phyloP scores from a whole-genome alignment of 441 rosid genomes.

The Jatropha multifida region DNA sequence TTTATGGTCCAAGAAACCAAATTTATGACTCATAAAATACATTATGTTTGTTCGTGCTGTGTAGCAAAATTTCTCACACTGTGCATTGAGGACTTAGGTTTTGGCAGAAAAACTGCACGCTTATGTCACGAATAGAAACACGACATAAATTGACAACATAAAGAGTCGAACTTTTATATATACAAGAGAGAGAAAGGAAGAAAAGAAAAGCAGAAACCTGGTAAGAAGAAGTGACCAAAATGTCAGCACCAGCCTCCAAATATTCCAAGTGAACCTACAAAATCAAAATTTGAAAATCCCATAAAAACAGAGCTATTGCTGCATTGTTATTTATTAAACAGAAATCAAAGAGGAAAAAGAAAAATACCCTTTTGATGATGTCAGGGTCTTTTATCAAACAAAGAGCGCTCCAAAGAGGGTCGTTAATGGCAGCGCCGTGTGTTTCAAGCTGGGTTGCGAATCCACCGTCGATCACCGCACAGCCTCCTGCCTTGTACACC shows the following conservation, averaged over 20 bases:
- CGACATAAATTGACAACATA: neutral
- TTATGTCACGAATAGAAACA: neutral
- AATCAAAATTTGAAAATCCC: neutral
- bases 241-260: slow-evolving; percentile 92
- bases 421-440: slow-evolving; percentile 83
- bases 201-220: slow-evolving; percentile 50
- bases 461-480: slow-evolving; percentile 89
- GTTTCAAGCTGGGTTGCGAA: slow-evolving; percentile 87
- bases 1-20: neutral
- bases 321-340: neutral
- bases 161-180: neutral
- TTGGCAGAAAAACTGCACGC: neutral
- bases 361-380: slow-evolving; percentile 57
- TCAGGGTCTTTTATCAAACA: slow-evolving; percentile 70
- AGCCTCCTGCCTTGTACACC: slow-evolving; percentile 69
- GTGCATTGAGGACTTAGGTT: neutral
- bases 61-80: neutral
- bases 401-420: slow-evolving; percentile 91
- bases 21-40: neutral
- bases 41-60: neutral
- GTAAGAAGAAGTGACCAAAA: slow-evolving; percentile 83
- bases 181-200: too few species aligned
- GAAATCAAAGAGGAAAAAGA: too few species aligned
- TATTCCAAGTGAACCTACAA: slow-evolving; percentile 83
- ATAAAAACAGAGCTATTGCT: neutral